Evolutionary conservation across 805 yeast genomes (phyloP).

Genomic region (Hanseniaspora nectarophila): DNA sequence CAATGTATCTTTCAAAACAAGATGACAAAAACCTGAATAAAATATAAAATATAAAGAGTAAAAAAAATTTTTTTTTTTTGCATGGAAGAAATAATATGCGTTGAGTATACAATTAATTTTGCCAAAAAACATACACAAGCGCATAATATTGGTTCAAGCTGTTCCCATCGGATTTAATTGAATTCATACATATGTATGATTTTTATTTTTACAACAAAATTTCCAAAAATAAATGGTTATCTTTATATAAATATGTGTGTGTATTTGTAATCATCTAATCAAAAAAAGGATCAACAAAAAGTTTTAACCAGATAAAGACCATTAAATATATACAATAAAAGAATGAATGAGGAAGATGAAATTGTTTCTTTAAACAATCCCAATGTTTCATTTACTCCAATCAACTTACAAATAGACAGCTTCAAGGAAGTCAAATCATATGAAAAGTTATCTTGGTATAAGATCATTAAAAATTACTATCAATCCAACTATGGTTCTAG

Average conservation of each 20-base stretch:
- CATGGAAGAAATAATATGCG: too few relatives aligned
- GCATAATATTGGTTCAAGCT: neutral
- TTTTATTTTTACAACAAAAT: too few relatives aligned
- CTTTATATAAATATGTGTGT: neutral
- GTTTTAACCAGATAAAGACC: neutral
- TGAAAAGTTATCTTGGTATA: conserved; percentile 3
- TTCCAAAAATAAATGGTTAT: neutral
- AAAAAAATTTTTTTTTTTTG: neutral
- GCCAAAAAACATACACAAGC: neutral
- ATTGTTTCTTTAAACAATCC: neutral
- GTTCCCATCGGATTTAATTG: neutral
- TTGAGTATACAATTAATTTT: too few relatives aligned
- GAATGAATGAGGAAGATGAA: neutral
- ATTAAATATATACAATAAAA: neutral
- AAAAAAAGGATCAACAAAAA: neutral
- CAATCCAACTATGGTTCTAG: conserved; percentile 6
- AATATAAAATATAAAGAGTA: neutral
- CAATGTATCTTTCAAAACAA: too few relatives aligned
- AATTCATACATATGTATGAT: too few relatives aligned
- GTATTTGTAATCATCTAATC: neutral
- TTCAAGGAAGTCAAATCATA: neutral
- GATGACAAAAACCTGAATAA: neutral
- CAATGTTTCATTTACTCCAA: neutral
- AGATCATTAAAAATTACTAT: conserved; percentile 6
- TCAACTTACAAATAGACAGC: neutral